Evolutionary conservation across 768 basidiomycete species (phyloP), one percentile per base, ranked within the genome.

Genomic region (Mycena floridula): DNA sequence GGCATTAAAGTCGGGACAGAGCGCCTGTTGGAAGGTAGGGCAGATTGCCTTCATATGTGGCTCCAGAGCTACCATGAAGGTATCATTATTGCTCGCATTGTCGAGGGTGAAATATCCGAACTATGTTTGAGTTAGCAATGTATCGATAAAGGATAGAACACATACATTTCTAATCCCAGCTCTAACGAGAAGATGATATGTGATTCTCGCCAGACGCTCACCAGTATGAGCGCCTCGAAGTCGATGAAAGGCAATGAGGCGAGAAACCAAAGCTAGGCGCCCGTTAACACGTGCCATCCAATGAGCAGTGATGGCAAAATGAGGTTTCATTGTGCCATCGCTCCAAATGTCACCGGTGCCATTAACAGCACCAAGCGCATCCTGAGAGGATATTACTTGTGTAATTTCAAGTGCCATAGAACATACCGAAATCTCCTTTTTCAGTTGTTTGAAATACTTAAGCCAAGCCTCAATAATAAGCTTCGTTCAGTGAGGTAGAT

Each of bases 21-120:
- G n/a, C 28, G 9, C 28, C 28, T 37, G 25, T 22, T 46, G 28
- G 38, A 57, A 57, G 16, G 11, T 15, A 30, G 54, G 50, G 7
- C 18, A 24, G 23, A 24, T n/a, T n/a, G 30, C 24, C 2, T 15
- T 26, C 4, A 53, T 40, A 2, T 40, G 36, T 2, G 18, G 4
- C 20, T 45, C 46, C 25, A 58, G 40, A 15, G 36, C 43, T 13
- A 26, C 35, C 57, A 58, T 43, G 21, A 52, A 42, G 3, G 54
- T 46, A 1, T 48, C 44, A 38, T 56, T 54, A 18, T 59, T 60
- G 1, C 48, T 50, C 7, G 54, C 47, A 24, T 57, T 60, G 32
- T 60, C 57, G n/a, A 56, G 27, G 3, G 57, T 60, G 20, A 52
- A 45, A 12, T 49, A 40, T 13, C 50, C 50, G 8, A 49, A 25